A percentile compares a stretch with the other conserved stretches of the same genome.
Evolutionary conservation across 192 early-diverging fungal genomes (phyloP).

Genomic region (Coemansia sp.): DNA sequence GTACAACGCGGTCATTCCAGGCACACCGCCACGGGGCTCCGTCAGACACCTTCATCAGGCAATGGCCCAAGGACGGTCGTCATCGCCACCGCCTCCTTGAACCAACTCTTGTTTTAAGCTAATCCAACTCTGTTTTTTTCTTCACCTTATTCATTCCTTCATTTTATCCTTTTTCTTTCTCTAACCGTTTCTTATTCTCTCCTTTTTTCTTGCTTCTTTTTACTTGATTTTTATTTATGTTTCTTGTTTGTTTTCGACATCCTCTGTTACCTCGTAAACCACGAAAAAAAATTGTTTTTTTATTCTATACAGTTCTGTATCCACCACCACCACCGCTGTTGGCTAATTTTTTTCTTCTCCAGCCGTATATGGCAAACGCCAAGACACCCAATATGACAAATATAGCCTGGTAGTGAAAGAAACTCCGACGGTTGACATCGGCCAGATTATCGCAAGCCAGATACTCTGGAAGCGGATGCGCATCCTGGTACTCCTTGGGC

Average conservation of each 20-base stretch:
- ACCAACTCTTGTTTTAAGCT: neutral
- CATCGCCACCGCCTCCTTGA: neutral
- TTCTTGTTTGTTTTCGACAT: neutral
- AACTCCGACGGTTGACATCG: slow-evolving; percentile 13
- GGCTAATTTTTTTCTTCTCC: slow-evolving; percentile 28
- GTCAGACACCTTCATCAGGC: slow-evolving; percentile 32
- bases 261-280: neutral
- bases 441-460: slow-evolving; percentile 14
- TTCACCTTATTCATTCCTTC: slow-evolving; percentile 4
- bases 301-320: neutral
- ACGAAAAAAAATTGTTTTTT: neutral
- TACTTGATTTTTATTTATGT: too few species aligned
- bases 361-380: slow-evolving; percentile 39
- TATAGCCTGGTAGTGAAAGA: slow-evolving; percentile 33
- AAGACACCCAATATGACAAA: slow-evolving; percentile 29
- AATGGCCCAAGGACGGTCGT: slow-evolving; percentile 18
- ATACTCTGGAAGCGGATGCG: slow-evolving; percentile 27
- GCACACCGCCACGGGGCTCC: slow-evolving; percentile 38
- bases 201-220: too few species aligned
- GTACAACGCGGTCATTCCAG: slow-evolving; percentile 29
- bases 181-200: slow-evolving; percentile 3
- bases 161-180: slow-evolving; percentile 3
- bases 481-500: slow-evolving; percentile 32
- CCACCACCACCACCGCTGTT: neutral
- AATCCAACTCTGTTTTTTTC: neutral